Evolutionary conservation across 2,329 filamentous ascomycete genomes (phyloP).

Genomic region (Colletotrichum sp.): DNA sequence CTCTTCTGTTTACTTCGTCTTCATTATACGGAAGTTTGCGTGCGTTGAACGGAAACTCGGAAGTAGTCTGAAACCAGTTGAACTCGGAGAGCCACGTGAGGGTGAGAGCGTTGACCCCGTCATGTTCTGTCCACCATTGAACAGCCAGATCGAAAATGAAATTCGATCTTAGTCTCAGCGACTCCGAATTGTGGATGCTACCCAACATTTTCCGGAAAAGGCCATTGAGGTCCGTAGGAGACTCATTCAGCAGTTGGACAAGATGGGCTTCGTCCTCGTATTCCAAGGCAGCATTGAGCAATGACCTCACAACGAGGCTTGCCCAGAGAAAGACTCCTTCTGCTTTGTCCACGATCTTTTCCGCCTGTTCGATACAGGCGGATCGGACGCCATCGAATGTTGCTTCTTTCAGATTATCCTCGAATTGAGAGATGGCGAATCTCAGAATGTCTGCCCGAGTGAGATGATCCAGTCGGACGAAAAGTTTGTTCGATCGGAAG

Average conservation of each 20-base stretch:
- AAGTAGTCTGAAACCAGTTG: neutral
- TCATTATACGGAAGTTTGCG: neutral
- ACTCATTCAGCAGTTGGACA: neutral
- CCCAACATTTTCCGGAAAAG: fast-evolving
- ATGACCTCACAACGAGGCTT: neutral
- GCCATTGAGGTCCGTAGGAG: neutral
- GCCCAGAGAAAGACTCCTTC: neutral
- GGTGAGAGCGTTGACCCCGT: fast-evolving
- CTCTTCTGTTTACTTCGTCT: neutral
- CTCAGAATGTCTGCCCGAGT: fast-evolving
- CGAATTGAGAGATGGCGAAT: neutral
- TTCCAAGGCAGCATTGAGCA: neutral
- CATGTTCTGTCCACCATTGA: too few species aligned
- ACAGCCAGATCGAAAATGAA: neutral
- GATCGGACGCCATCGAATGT: neutral
- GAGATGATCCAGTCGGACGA: neutral
- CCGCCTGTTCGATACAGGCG: fast-evolving
- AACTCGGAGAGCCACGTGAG: fast-evolving
- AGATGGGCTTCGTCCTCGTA: neutral
- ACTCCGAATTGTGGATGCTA: fast-evolving
- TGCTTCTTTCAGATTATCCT: neutral
- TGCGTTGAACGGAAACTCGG: neutral
- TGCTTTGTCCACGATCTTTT: fast-evolving
- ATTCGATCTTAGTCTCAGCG: neutral
- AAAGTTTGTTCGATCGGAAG: fast-evolving